Evolutionary conservation across 139 green algal species (phyloP).

Genomic region (Closterium sp.): DNA sequence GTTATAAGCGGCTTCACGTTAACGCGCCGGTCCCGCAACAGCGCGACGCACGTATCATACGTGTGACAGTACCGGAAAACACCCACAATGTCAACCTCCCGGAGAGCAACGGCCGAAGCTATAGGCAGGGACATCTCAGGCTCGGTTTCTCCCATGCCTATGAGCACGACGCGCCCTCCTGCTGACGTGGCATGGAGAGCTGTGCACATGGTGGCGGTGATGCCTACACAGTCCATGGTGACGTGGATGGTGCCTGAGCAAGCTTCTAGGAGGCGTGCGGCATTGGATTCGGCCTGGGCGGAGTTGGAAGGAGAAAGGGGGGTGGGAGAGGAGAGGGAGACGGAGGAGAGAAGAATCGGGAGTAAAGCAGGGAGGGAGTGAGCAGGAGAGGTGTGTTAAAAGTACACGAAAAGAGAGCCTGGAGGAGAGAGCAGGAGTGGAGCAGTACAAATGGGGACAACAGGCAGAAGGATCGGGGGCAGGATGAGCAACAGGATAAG

Average conservation of each 20-base stretch:
- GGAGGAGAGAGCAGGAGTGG: no score
- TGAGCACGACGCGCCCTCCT: slow-evolving; percentile 59
- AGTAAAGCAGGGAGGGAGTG: no score
- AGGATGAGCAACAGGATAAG: no score
- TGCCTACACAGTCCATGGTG: slow-evolving; percentile 64
- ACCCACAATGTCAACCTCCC: slow-evolving; percentile 65
- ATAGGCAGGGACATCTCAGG: slow-evolving; percentile 59
- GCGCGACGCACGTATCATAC: slow-evolving; percentile 57
- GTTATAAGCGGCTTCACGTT: slow-evolving; percentile 67
- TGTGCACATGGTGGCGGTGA: slow-evolving; percentile 59
- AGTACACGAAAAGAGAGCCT: no score
- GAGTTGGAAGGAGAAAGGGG: no score
- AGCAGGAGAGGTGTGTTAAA: no score
- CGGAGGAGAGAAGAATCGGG: no score
- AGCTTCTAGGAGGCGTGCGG: neutral
- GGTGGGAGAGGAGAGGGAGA: no score
- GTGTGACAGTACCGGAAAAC: slow-evolving; percentile 68
- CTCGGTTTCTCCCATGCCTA: slow-evolving; percentile 61
- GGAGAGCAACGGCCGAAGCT: slow-evolving; percentile 8
- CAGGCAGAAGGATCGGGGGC: no score
- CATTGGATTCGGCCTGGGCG: neutral
- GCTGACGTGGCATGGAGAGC: slow-evolving; percentile 39
- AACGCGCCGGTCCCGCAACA: slow-evolving; percentile 53
- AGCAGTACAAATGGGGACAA: no score
- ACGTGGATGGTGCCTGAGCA: slow-evolving; percentile 42